phyloP scores from a whole-genome alignment of 352 stramenopile species.

The Phytopythium ostracodes region DNA sequence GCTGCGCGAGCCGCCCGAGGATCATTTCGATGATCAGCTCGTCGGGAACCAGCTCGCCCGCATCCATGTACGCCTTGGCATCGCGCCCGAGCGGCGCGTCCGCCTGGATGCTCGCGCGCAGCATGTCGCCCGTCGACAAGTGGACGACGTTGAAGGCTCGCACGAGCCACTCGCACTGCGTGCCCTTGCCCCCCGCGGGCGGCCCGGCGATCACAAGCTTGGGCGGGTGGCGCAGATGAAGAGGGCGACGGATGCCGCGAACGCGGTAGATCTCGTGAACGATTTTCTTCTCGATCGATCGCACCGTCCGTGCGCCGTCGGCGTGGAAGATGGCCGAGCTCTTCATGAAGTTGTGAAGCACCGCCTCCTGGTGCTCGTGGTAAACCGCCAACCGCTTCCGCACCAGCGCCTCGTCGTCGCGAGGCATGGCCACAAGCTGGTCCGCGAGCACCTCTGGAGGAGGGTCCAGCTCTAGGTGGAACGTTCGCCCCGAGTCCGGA shows the following conservation, averaged over 20 bases:
- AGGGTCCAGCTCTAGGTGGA: conserved; percentile 77
- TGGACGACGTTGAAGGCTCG: conserved; percentile 91
- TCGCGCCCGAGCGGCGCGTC: conserved; percentile 53
- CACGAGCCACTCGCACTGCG: conserved; percentile 93
- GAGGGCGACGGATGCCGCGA: conserved; percentile 33
- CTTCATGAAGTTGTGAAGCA: conserved; percentile 77
- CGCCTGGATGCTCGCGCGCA: conserved; percentile 84
- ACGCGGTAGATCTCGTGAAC: conserved; percentile 46
- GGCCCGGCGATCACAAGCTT: conserved; percentile 90
- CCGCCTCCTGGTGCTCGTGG: conserved; percentile 70
- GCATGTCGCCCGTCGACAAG: conserved; percentile 94
- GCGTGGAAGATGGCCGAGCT: conserved; percentile 63
- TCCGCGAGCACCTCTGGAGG: conserved; percentile 40
- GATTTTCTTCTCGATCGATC: conserved; percentile 37
- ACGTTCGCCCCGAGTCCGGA: conserved; percentile 66
- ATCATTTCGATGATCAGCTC: conserved; percentile 94
- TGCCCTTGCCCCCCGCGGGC: conserved; percentile 94
- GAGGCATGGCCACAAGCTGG: conserved; percentile 60
- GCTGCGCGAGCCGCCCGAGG: conserved; percentile 70
- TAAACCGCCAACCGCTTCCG: conserved; percentile 74
- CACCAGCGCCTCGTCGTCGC: conserved; percentile 85
- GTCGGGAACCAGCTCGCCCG: conserved; percentile 91
- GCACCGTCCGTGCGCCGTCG: conserved; percentile 46
- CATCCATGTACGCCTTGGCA: conserved; percentile 92
- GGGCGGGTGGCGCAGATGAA: conserved; percentile 41